Evolutionary conservation across 768 basidiomycete genomes (phyloP), one percentile per base, ranked within the genome.

Genomic region (Pulveroboletus sp.): DNA sequence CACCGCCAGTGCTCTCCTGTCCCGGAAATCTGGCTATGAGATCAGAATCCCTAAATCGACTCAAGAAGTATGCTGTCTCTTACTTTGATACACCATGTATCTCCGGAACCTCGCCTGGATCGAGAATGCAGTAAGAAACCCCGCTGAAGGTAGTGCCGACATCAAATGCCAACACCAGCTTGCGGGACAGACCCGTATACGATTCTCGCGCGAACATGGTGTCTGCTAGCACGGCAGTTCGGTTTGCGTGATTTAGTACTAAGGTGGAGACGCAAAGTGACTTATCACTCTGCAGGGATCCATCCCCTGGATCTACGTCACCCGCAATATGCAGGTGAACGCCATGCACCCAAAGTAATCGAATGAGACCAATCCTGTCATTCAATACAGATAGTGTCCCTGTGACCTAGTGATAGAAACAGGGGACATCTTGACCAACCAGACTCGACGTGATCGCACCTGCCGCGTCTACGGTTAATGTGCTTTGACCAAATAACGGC

Each of bases 81-180:
- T 12, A 63, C 65, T 54, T 67, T 5, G 60, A 43, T 17, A 67
- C 64, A 9, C 50, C 62, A 13, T 53, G 43, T 12, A 56, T 57
- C 31, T 48, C 30, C 1, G 67, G 64, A 19, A 60, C 24, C 22
- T 67, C 56, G 13, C 57, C 59, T 10, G 73, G 73, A 50, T 58
- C 73, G 11, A 77, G 65, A 50, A 78, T 73, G 17, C 53, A 64
- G 39, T 71, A 71, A 6, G 66, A 68, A 6, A 72, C 60, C 8
- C 71, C 71, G 22, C 65, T 65, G 41, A 60, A 72, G 1, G 71
- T 73, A 5, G 71, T 73, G 4, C 71, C 70, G 1, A 54, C 53
- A 16, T 55, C 53, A 4, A 55, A 63, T 2, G 68, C 67, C 27
- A 73, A 51, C 41, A 72, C 61, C 22, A 72, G 50, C 47, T 67